phyloP scores from a whole-genome alignment of 768 basidiomycete genomes.

The Boletus pseudo-olivaceus region DNA sequence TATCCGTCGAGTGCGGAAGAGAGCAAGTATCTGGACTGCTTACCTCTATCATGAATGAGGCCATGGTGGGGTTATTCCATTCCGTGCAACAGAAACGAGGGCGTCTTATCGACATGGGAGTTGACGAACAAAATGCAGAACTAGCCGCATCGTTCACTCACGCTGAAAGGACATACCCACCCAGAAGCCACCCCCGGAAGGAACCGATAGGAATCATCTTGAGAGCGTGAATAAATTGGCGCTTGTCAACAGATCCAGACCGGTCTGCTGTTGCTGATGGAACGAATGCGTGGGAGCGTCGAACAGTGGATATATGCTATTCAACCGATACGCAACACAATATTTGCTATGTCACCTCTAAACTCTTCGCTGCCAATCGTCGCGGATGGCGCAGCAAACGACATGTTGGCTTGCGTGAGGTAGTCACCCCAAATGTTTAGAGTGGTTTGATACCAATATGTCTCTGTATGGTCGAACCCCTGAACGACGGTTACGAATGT shows the following conservation, averaged over 20 bases:
- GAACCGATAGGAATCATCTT: neutral
- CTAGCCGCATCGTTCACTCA: neutral
- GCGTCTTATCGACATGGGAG: neutral
- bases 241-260: neutral
- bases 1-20: neutral
- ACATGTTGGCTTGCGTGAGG: conserved; percentile 39
- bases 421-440: conserved; percentile 41
- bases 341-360: conserved; percentile 31
- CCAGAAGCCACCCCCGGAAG: too few relatives aligned
- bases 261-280: neutral
- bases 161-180: neutral
- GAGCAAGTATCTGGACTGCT: neutral
- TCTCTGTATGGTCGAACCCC: conserved; percentile 15
- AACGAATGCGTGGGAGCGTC: neutral
- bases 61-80: neutral
- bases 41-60: neutral
- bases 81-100: neutral
- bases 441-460: conserved; percentile 34
- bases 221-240: neutral
- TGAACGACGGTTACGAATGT: conserved; percentile 32
- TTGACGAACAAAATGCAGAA: neutral
- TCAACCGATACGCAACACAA: conserved; percentile 24
- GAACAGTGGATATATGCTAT: neutral
- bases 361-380: conserved; percentile 37
- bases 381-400: conserved; percentile 40